Percentiles rank a stretch among this genome's conserved stretches.
phyloP scores from a whole-genome alignment of 768 basidiomycete species.

The Tulasnella sp. region DNA sequence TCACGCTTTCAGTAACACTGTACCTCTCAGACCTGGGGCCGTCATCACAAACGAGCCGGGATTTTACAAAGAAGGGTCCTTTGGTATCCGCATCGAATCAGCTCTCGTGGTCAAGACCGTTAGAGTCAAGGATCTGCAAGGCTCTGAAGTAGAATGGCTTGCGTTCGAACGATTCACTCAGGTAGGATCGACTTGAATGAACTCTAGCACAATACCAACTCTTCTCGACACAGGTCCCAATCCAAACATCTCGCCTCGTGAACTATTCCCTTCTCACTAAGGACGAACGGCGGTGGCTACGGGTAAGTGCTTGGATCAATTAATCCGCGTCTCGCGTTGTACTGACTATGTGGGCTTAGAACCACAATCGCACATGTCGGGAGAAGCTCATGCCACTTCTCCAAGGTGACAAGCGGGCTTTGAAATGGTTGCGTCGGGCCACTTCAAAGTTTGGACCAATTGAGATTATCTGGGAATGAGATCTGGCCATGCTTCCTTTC shows the following conservation, averaged over 20 bases:
- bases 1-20: constrained; percentile 61
- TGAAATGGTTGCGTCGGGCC: constrained; percentile 17
- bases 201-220: too few species aligned
- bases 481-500: background rate
- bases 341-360: background rate
- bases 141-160: constrained; percentile 47
- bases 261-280: constrained; percentile 50
- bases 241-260: constrained; percentile 17
- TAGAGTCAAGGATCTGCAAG: constrained; percentile 21
- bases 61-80: constrained; percentile 72
- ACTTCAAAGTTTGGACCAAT: constrained; percentile 16
- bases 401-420: constrained; percentile 20
- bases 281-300: constrained; percentile 56
- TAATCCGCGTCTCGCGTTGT: background rate
- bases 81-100: constrained; percentile 90
- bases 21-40: constrained; percentile 74
- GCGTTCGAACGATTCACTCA: constrained; percentile 88
- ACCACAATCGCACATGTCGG: constrained; percentile 18
- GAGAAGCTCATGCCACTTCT: constrained; percentile 18
- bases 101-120: constrained; percentile 65
- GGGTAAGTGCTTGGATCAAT: constrained; percentile 25
- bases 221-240: constrained; percentile 13
- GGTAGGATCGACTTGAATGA: constrained; percentile 40
- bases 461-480: constrained; percentile 19
- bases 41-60: constrained; percentile 93